Base-by-base conservation (phyloP, 2,329 filamentous ascomycete genomes). In the Volutella citrinella region DNA sequence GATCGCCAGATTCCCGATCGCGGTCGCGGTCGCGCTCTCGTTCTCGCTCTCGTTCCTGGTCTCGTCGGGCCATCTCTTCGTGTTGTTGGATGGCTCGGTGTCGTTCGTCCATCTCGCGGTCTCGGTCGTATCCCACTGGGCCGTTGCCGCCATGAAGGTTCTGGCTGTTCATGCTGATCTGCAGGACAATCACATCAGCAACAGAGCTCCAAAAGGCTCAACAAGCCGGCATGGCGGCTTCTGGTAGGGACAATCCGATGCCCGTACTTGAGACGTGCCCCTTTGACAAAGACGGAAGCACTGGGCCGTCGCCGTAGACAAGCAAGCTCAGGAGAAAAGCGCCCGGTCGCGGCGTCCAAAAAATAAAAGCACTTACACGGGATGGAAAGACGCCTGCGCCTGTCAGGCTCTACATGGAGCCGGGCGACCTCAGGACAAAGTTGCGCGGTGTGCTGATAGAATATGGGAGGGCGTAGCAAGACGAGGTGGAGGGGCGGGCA, bases 1-100 rank as follows among this genome's bases (percentile, higher is more conserved):
- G 76, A 26, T 83, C 80, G 56, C 77, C 72, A 39, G 76, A 69
- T 46, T 87, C 82, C 56, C 82, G 74, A 46, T 86, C 81, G 50
- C 80, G 60, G 34, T 63, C 59, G 44, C 57, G 55, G 42, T 87
- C 82, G 55, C 82, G 74, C 47, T 87, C 81, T 42, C 80, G 73
- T 43, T 80, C 65, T 45, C 68, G 64, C 49, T 65, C 64, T 46
- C 68, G 67, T 48, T 72, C 69, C 46, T 64, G 58, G 37, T 65
- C 62, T 38, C 61, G 52, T 31, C 63, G 63, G 16, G 64, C 62
- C 54, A 72, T 66, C 30, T 72, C 69, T 35, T 72, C 69, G 43
- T 68, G 65, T 36, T 70, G 65, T 28, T 66, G 68, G 29, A 68
- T 55, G 38, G 62, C 61, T 43, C 68, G 68, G 45, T 69, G 68